phyloP scores from a whole-genome alignment of 306 rosid genomes.

The Aeschynomene evenia region DNA sequence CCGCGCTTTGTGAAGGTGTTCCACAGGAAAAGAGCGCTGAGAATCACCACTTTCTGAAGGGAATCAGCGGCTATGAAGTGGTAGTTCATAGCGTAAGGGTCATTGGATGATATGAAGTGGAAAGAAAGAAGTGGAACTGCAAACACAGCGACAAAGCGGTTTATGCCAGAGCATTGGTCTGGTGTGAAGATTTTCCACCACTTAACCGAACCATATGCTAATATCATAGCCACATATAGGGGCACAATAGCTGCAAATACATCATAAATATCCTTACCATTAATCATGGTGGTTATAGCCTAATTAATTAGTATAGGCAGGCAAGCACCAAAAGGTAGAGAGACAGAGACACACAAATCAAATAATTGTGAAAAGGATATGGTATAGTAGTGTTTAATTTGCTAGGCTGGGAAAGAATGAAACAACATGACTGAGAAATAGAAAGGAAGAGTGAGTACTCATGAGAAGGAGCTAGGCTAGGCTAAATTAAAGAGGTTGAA shows the following conservation, averaged over 20 bases:
- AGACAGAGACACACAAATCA: background rate
- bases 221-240: conserved; percentile 73
- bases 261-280: conserved; percentile 71
- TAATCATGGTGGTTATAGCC: conserved; percentile 78
- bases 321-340: no score
- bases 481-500: conserved; percentile 26
- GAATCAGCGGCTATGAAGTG: conserved; percentile 84
- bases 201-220: conserved; percentile 76
- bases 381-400: conserved; percentile 11
- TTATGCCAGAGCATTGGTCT: conserved; percentile 85
- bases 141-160: conserved; percentile 78
- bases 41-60: conserved; percentile 64
- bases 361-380: conserved; percentile 1
- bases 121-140: conserved; percentile 84
- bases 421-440: conserved; percentile 29
- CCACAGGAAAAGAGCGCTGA: conserved; percentile 72
- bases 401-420: conserved; percentile 29
- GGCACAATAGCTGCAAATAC: conserved; percentile 82
- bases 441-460: background rate
- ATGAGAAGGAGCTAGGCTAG: background rate
- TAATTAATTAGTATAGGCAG: background rate
- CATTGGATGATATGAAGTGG: conserved; percentile 75
- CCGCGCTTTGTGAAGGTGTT: conserved; percentile 59
- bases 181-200: conserved; percentile 93
- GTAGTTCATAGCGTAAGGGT: conserved; percentile 79